These are phyloP conservation scores for Yamadazyma sp. DNA, from an alignment of 805 yeast genomes.

Conservation along the genomic window DNA sequence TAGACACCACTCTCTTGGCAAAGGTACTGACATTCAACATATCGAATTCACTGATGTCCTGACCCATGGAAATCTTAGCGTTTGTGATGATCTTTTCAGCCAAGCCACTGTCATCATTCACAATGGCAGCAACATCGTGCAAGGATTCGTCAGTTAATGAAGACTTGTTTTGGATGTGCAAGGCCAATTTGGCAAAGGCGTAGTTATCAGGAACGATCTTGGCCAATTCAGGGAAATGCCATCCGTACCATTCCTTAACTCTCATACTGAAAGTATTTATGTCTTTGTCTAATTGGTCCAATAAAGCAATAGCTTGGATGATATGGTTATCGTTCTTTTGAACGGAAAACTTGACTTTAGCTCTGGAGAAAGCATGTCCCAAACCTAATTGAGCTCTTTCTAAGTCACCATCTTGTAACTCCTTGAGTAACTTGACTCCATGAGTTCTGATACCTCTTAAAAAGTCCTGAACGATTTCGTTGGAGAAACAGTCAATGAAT, in stretches of 20 bases:
- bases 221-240: constrained; percentile 98
- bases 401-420: constrained; percentile 89
- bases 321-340: constrained; percentile 99
- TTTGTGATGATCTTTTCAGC: constrained; percentile 92
- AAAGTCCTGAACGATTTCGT: constrained; percentile 91
- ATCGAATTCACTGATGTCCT: constrained; percentile 92
- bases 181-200: constrained; percentile 76
- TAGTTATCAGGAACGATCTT: constrained; percentile 89
- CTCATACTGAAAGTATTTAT: constrained; percentile 97
- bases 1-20: constrained; percentile 89
- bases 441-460: constrained; percentile 92
- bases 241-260: constrained; percentile 97
- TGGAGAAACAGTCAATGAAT: constrained; percentile 83
- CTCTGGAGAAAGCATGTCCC: constrained; percentile 98
- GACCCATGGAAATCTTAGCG: constrained; percentile 98
- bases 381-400: constrained; percentile 98
- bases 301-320: constrained; percentile 95
- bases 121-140: constrained; percentile 88
- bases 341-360: constrained; percentile 97
- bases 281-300: constrained; percentile 97
- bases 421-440: constrained; percentile 85
- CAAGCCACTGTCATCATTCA: constrained; percentile 84
- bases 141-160: constrained; percentile 87
- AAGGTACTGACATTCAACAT: constrained; percentile 88
- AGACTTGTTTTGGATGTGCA: constrained; percentile 84